Evolutionary conservation across 495 filamentous ascomycete species (phyloP), one percentile per base, ranked within the genome.

Genomic region (Hypoxylon lenormandii): DNA sequence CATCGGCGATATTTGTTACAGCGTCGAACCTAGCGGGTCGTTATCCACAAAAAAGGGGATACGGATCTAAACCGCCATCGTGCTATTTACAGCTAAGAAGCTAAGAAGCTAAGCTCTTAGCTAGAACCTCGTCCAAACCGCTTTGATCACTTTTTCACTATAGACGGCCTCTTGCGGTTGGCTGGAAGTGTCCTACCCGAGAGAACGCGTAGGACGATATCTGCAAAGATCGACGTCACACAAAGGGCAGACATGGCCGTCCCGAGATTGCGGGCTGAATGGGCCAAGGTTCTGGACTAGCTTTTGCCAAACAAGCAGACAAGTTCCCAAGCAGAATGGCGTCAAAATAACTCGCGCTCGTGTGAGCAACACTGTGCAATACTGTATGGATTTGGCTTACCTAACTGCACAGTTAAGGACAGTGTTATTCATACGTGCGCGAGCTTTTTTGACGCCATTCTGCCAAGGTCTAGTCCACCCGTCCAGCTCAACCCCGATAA

Each of bases 211-310:
- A 53, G 23, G 57, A 62, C 57, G 61, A 71, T 58, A 58, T 43
- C 54, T 26, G 28, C 46, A 62, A 33, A 46, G 62, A 71, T 71
- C 62, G 57, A 62, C 47, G 62, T 59, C 58, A 63, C 61, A 52
- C 40, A 59, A 19, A 30, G 6, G n/a, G 18, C 7, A 42, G 21
- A 26, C 33, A 53, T 63, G 11, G 37, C 33, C 30, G 19, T 49
- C 53, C 62, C 62, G 68, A 71, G 62, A 71, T 71, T 66, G 62
- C 57, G 68, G 62, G 52, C 58, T 71, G 51, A 46, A 66, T 43
- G 30, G 46, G 45, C 7, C 62, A 52, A 63, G 42, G 42, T 45
- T 71, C 57, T 66, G 22, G 56, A 2, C 55, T 55, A 49, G 19
- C 23, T n/a, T n/a, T n/a, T n/a, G n/a, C n/a, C n/a, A n/a, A n/a